Evolutionary conservation across 495 filamentous ascomycete genomes (phyloP).

Genomic region (Aspergillus sclerotiicarbonarius): DNA sequence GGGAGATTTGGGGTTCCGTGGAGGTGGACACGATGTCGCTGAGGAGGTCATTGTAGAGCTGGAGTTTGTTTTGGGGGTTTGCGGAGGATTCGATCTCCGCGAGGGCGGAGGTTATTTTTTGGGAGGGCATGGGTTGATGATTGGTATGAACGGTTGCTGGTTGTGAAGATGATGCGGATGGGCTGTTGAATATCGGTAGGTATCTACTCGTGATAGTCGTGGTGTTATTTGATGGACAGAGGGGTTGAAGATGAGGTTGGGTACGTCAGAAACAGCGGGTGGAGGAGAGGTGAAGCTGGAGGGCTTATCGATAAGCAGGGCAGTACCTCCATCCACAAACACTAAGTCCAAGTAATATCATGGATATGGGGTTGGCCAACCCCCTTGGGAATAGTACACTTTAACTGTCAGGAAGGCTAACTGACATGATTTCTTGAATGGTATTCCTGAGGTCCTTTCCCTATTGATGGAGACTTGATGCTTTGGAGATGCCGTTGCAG

Average conservation of each 20-base stretch:
- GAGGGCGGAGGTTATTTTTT: constrained; percentile 55
- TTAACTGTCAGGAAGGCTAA: no score
- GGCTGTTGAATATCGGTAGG: not conserved
- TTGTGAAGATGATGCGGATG: not conserved
- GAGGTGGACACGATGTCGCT: constrained; percentile 57
- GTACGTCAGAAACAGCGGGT: not conserved
- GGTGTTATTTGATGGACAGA: not conserved
- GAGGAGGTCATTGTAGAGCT: constrained; percentile 67
- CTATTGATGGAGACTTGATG: no score
- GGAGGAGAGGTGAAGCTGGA: constrained; percentile 1
- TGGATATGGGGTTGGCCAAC: no score
- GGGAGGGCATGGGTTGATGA: constrained; percentile 52
- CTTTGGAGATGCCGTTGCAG: no score
- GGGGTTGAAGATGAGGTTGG: constrained; percentile 5
- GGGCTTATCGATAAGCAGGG: constrained; percentile 35
- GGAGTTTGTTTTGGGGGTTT: constrained; percentile 52
- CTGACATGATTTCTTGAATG: no score
- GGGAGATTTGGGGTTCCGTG: constrained; percentile 50
- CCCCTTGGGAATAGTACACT: no score
- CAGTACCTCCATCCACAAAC: not conserved
- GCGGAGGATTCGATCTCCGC: constrained; percentile 51
- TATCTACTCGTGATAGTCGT: not conserved
- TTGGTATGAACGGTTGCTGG: not conserved
- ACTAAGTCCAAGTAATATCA: no score
- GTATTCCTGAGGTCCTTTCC: no score